phyloP scores from a whole-genome alignment of 306 rosid species.

The Citrullus mucosospermus region DNA sequence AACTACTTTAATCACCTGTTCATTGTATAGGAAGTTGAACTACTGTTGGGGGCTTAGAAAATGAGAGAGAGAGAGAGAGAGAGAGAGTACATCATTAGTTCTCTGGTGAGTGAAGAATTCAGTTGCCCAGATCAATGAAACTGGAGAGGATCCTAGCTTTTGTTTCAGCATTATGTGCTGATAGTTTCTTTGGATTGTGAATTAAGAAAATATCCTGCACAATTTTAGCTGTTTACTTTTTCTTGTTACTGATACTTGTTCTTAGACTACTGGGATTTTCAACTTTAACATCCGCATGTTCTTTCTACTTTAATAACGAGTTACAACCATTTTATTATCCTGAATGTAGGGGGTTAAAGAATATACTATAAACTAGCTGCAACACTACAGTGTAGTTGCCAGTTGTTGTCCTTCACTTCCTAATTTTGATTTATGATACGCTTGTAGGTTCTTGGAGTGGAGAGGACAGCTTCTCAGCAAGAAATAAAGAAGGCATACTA shows the following conservation, averaged over 20 bases:
- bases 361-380: too few species aligned
- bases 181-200: neutral
- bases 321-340: neutral
- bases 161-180: neutral
- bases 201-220: neutral
- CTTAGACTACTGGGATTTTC: neutral
- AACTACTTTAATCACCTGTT: neutral
- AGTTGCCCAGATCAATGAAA: neutral
- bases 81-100: neutral
- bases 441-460: constrained; percentile 61
- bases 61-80: neutral
- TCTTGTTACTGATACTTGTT: neutral
- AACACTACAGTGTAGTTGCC: neutral
- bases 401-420: neutral
- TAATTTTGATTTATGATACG: neutral
- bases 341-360: neutral
- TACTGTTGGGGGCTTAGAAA: neutral
- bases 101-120: neutral
- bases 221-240: neutral
- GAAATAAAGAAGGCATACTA: constrained; percentile 88
- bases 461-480: constrained; percentile 70
- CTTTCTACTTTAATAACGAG: neutral
- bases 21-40: neutral
- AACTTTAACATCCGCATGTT: neutral
- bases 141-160: neutral